Conservation (phyloP, 139 green algal species). For the Closterium sp. region DNA sequence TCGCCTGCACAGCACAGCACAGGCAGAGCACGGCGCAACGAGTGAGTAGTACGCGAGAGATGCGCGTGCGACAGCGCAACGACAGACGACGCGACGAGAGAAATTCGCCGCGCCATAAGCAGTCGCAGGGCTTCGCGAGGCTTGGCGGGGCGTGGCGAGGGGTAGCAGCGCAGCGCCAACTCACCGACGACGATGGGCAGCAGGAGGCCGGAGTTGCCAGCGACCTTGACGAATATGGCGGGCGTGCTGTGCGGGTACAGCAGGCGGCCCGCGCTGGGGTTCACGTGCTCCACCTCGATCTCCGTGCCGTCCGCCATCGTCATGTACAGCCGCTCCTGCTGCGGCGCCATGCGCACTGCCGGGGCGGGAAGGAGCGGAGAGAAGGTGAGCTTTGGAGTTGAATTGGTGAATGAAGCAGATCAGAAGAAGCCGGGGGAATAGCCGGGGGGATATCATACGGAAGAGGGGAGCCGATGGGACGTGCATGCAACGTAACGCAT, state of each 20-base stretch:
- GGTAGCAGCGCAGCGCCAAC: slow-evolving; percentile 1
- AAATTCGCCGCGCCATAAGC: no score
- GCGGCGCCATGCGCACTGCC: slow-evolving; percentile 23
- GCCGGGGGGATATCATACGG: no score
- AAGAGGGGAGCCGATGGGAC: no score
- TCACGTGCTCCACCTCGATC: slow-evolving; percentile 44
- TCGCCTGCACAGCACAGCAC: not conserved
- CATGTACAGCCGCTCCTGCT: slow-evolving; percentile 10
- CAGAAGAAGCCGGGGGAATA: no score
- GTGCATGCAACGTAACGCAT: no score
- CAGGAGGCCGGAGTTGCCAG: slow-evolving; percentile 24
- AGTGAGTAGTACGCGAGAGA: not conserved
- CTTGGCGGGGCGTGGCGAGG: no score
- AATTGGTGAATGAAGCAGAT: no score
- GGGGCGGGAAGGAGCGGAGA: no score
- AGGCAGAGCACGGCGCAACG: not conserved
- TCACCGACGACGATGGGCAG: slow-evolving; percentile 49
- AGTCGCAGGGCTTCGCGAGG: no score
- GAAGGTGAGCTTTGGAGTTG: no score
- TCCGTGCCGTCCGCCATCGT: slow-evolving; percentile 33
- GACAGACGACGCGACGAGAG: not conserved
- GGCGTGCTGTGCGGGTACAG: slow-evolving; percentile 44
- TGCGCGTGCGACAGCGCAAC: not conserved
- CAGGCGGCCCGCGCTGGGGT: slow-evolving; percentile 35
- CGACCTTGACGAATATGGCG: slow-evolving; percentile 45